Conservation (phyloP, 1,284 basidiomycete species). For the Polyporus tsugae region DNA sequence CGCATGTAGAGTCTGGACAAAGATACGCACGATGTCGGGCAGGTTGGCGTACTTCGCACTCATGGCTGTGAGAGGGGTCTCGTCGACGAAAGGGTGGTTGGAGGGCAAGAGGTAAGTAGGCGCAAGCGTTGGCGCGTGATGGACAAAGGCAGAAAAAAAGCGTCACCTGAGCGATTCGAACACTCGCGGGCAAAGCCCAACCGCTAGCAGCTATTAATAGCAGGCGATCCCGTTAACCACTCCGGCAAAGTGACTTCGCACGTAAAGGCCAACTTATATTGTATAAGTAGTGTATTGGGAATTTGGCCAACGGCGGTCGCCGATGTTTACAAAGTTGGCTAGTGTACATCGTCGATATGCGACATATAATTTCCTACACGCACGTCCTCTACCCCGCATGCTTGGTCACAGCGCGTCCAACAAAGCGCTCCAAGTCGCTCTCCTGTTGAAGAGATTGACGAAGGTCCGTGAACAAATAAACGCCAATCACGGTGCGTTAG, state of each 20-base stretch:
- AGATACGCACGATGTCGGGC: constrained; percentile 82
- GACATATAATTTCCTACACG: not conserved
- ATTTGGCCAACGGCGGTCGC: too few relatives aligned
- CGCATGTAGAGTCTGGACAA: constrained; percentile 37
- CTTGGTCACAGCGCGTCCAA: not conserved
- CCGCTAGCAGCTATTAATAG: constrained; percentile 54
- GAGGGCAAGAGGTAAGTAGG: not conserved
- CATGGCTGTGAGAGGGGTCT: constrained; percentile 49
- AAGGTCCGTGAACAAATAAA: too few relatives aligned
- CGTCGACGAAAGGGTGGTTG: not conserved
- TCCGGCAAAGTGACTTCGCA: constrained; percentile 87
- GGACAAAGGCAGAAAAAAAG: constrained; percentile 45
- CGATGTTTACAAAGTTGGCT: too few relatives aligned
- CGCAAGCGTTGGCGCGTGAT: not conserved
- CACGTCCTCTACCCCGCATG: not conserved
- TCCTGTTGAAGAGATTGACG: not conserved
- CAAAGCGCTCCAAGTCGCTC: not conserved
- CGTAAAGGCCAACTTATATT: too few relatives aligned
- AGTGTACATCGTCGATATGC: too few relatives aligned
- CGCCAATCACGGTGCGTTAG: not conserved
- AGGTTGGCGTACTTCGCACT: constrained; percentile 87
- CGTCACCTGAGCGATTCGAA: constrained; percentile 91
- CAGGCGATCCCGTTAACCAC: constrained; percentile 94
- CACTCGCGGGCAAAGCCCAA: constrained; percentile 77
- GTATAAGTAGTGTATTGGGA: too few relatives aligned